phyloP scores from a whole-genome alignment of 2,329 filamentous ascomycete genomes.

The Talaromyces sp. region DNA sequence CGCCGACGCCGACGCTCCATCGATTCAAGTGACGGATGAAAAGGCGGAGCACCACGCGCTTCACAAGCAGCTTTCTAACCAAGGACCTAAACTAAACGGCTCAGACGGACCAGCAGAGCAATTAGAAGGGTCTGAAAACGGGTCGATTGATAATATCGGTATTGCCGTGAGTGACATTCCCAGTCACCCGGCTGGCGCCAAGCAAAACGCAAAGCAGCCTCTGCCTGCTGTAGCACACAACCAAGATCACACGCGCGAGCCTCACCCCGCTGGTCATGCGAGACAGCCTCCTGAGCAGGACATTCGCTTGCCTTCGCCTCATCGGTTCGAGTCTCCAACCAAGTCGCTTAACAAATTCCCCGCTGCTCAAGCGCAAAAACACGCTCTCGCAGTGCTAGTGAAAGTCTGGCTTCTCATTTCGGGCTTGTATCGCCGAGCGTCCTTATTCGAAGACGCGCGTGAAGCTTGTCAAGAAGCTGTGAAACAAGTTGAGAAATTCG shows the following conservation, averaged over 20 bases:
- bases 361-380: slow-evolving; percentile 47
- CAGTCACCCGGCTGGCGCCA: slow-evolving; percentile 15
- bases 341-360: slow-evolving; percentile 46
- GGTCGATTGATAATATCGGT: slow-evolving; percentile 20
- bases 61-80: slow-evolving; percentile 27
- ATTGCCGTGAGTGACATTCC: slow-evolving; percentile 22
- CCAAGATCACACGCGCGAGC: slow-evolving; percentile 28
- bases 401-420: slow-evolving; percentile 89
- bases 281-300: slow-evolving; percentile 42
- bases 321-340: slow-evolving; percentile 36
- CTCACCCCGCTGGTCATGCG: slow-evolving; percentile 30
- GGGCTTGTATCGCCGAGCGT: slow-evolving; percentile 77
- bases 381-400: slow-evolving; percentile 57
- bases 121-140: slow-evolving; percentile 5
- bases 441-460: slow-evolving; percentile 71
- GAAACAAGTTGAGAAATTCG: slow-evolving; percentile 67
- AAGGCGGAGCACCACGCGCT: slow-evolving; percentile 6
- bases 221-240: slow-evolving; percentile 34
- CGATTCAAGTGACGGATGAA: slow-evolving; percentile 70
- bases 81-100: slow-evolving; percentile 14
- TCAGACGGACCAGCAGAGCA: slow-evolving; percentile 1
- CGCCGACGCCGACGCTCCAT: slow-evolving; percentile 48
- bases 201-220: slow-evolving; percentile 26
- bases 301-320: slow-evolving; percentile 29
- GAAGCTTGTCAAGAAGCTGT: slow-evolving; percentile 77